Base-by-base conservation (phyloP, 164 flowering plant species). In the Macadamia integrifolia region DNA sequence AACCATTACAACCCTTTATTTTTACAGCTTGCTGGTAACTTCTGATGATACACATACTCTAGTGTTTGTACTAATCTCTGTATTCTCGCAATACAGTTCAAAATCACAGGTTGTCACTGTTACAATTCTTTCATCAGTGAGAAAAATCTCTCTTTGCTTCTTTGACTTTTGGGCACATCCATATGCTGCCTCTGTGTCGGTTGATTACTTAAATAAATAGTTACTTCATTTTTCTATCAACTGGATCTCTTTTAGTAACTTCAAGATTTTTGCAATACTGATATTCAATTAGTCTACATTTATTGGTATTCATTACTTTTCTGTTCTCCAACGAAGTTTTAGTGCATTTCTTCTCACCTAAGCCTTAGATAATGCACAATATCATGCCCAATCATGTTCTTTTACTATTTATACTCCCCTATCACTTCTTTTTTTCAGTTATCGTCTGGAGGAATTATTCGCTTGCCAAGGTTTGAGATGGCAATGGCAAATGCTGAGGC, bases 381-480 rank as follows among this genome's bases (percentile, higher is more conserved):
- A 23, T 50, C 11, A 5, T 10, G 23, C 4, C 29, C 12, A 43
- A 32, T 13, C 32, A 53, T 60, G 65, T 50, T 61, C 18, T 44
- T 67, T 58, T 58, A 58, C 64, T 60, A 14, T 18, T 62, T 70
- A n/a, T 31, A 67, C 29, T 43, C 64, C 2, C 0, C 66, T 35
- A 35, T 60, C 15, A 9, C n/a, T 46, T 49, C 73, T 72, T 67
- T 48, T 76, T 73, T 70, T 77, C 76, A 95, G 98, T 86, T 95
- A 75, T 95, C 99, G 67, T 86, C 93, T 75, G 96, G 86, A 14
- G 99, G 97, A 58, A 75, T 87, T 60, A 72, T 90, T 80, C 88
- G 93, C 68, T 78, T 95, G 80, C 99, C 98, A 61, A 91, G 71
- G 80, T 95, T 95, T 84, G 99, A 95, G 77, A 91, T 95, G 97